Evolutionary conservation across 129 eudicot species (phyloP).

Genomic region (Helichrysum umbraculigerum): DNA sequence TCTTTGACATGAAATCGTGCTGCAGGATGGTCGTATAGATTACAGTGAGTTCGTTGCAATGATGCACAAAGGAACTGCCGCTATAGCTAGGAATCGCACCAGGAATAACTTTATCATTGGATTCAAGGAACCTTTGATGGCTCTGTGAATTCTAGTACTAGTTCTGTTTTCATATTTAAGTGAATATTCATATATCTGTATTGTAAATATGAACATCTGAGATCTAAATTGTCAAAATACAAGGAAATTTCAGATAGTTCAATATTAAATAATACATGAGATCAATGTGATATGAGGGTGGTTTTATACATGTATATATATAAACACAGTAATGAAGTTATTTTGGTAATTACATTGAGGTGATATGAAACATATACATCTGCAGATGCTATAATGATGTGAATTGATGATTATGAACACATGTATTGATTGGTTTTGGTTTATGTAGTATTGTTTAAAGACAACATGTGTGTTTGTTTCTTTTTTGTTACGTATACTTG

Average conservation of each 20-base stretch:
- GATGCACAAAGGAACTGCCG: constrained; percentile 52
- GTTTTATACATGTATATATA: too few species aligned
- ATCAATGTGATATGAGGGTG: too few species aligned
- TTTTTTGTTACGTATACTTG: not conserved
- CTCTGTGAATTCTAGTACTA: constrained; percentile 25
- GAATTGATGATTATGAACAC: constrained; percentile 16
- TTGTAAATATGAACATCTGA: constrained; percentile 1
- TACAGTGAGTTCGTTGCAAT: constrained; percentile 71
- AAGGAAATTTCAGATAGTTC: not conserved
- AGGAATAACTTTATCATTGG: constrained; percentile 44
- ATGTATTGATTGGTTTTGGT: constrained; percentile 34
- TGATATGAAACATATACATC: constrained; percentile 16
- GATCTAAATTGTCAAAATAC: not conserved
- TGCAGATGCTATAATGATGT: constrained; percentile 22
- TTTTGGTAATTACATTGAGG: not conserved
- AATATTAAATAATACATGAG: too few species aligned
- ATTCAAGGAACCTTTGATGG: constrained; percentile 35
- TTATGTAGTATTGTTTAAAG: constrained; percentile 26
- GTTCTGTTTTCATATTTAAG: constrained; percentile 1
- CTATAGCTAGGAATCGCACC: constrained; percentile 38
- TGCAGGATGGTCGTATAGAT: constrained; percentile 80
- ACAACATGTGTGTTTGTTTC: constrained; percentile 36
- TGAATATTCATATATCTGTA: not conserved
- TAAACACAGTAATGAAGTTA: not conserved
- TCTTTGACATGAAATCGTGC: not conserved